Base-by-base conservation (phyloP, 2,329 filamentous ascomycete genomes). In the Botrytis elliptica region DNA sequence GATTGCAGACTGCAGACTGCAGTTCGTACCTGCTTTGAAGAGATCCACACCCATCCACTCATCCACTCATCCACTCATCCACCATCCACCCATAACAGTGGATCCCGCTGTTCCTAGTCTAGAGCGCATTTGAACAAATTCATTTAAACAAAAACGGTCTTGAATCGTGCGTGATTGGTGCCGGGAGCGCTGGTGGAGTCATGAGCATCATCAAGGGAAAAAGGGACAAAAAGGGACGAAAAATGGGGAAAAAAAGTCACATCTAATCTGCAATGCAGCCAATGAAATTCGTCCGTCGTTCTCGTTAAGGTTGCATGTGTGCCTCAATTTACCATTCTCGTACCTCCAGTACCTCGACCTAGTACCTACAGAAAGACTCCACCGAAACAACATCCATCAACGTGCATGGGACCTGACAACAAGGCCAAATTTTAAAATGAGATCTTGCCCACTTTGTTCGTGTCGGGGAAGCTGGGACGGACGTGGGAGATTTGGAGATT, bases 391-490 rank as follows among this genome's bases (percentile, higher is more conserved):
- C 57, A 36, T 14, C 40, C 44, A 38, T 67, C 64, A 33, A 52
- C 33, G 0, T 67, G 46, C 46, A 67, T 67, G 65, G 65, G 22
- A 52, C 64, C 64, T 18, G 44, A 57, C 68, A 46, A 36, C 60
- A 42, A 40, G 36, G 14, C 9, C 60, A 18, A 25, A 52, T 57
- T 71, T 71, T 71, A 71, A 71, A 71, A 71, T 71, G 70, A 71
- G 60, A 33, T 33, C 14, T 66, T 71, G 22, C 60, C 60, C 70
- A 65, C 57, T 67, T 67, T 38, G 64, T 67, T 4, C 64, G 20
- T 5, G 9, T 6, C 18, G 14, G 36, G 59, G 59, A 40, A n/a
- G n/a, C 25, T 55, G 49, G 49, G 44, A 25, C 7, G 8, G 20
- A 22, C 20, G 46, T 49, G 20, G 46, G 49, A 55, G 49, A 55